These are phyloP conservation scores for Carex scoparia DNA, from an alignment of 176 grass and related monocot species.

Conservation along the genomic window DNA sequence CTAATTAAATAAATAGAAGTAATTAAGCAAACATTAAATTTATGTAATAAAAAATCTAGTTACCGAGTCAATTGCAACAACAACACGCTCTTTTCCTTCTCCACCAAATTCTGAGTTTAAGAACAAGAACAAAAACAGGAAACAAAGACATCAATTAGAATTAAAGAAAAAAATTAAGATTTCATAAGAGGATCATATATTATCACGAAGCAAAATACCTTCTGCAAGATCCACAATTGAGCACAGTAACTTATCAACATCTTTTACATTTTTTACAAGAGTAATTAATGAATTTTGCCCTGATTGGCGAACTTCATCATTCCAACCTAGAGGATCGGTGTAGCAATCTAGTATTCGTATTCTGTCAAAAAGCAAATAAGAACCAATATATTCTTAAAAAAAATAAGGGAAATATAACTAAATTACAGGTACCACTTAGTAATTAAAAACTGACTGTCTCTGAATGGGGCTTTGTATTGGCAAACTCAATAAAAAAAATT, in stretches of 20 bases:
- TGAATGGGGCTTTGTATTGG: too few species aligned
- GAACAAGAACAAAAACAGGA: not conserved
- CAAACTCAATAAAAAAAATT: too few species aligned
- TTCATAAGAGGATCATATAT: not conserved
- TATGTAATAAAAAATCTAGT: slow-evolving; percentile 13
- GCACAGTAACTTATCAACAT: slow-evolving; percentile 44
- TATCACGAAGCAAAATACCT: slow-evolving; percentile 33
- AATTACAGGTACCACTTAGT: too few species aligned
- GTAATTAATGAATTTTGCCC: slow-evolving; percentile 24
- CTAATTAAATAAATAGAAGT: slow-evolving; percentile 16
- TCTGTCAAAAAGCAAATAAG: slow-evolving; percentile 12
- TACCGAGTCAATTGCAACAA: slow-evolving; percentile 74
- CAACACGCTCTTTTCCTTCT: slow-evolving; percentile 48
- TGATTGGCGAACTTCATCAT: slow-evolving; percentile 23
- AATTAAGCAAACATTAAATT: not conserved
- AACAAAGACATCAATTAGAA: not conserved
- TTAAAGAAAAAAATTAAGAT: not conserved
- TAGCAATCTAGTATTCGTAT: slow-evolving; percentile 77
- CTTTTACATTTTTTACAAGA: slow-evolving; percentile 51
- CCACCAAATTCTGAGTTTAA: slow-evolving; percentile 50
- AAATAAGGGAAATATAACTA: too few species aligned
- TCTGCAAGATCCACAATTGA: slow-evolving; percentile 53
- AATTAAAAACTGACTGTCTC: too few species aligned
- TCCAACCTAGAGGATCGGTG: slow-evolving; percentile 84
- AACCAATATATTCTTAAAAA: too few species aligned